Base-by-base conservation (phyloP, 345 rosid species). In the Arabis alpina region DNA sequence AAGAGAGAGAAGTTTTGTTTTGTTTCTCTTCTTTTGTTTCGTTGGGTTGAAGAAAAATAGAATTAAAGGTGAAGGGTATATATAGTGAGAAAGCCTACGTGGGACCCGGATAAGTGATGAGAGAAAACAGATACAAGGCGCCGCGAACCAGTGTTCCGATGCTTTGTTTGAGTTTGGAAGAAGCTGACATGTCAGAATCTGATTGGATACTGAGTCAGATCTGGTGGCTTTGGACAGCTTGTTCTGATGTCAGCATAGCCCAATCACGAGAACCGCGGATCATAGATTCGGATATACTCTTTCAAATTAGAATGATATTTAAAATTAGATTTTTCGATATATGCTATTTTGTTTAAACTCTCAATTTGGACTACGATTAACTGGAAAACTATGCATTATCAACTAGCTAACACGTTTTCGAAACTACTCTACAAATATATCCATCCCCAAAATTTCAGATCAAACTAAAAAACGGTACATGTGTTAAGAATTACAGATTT, bases 51-150 rank as follows among this genome's bases (percentile, higher is more conserved):
- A 32, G 54, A 54, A 55, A 68, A 54, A 62, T 15, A 24, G 9
- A 40, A 55, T 7, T 41, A 56, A 57, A 56, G 0, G 1, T 36
- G 36, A n/a, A 62, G 48, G 55, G 6, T 62, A 63, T 76, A 49
- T 76, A 76, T 76, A 76, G 66, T 63, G 19, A 42, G 34, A 40
- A 27, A 12, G 57, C 13, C 0, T 15, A 54, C 3, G 59, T 61
- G 44, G 52, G 70, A 75, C 68, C 49, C 24, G 57, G 16, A 64
- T 64, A 54, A 54, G 5, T 37, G 14, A 5, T 72, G 78, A 77
- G 14, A 76, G 61, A 77, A 32, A 84, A 86, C 91, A 64, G 75
- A 74, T 72, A 81, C 94, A 65, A 69, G 79, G 50, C 85, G 85
- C 98, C 79, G 91, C 92, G 82, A 48, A 72, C 43, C 23, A 68